These are phyloP conservation scores for Xylariaceae sp. DNA, from an alignment of 2,329 filamentous ascomycete species.

Conservation along the genomic window DNA sequence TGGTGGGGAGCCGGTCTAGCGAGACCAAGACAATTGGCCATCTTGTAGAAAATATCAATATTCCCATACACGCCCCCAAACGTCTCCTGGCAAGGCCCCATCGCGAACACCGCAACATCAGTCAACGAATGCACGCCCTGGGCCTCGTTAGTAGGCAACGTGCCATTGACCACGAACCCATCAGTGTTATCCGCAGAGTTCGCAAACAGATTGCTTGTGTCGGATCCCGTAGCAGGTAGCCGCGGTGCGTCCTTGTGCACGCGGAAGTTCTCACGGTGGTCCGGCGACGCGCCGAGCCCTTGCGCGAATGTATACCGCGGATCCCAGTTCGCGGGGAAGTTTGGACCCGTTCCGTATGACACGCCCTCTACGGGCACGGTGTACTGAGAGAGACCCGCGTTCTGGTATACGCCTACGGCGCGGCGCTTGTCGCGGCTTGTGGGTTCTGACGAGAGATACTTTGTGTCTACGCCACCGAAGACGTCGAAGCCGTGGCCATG, in stretches of 20 bases:
- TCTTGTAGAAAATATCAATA: slow-evolving; percentile 77
- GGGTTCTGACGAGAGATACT: slow-evolving; percentile 72
- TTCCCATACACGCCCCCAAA: slow-evolving; percentile 77
- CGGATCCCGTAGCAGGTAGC: slow-evolving; percentile 60
- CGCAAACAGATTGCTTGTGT: slow-evolving; percentile 65
- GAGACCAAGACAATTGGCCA: slow-evolving; percentile 71
- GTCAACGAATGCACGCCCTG: slow-evolving; percentile 80
- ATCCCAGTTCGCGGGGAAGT: slow-evolving; percentile 86
- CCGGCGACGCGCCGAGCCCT: slow-evolving; percentile 74
- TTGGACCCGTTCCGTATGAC: slow-evolving; percentile 73
- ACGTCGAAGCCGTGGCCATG: slow-evolving; percentile 92
- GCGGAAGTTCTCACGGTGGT: slow-evolving; percentile 77
- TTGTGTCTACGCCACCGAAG: slow-evolving; percentile 80
- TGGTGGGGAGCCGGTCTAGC: slow-evolving; percentile 42
- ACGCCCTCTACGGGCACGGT: slow-evolving; percentile 62
- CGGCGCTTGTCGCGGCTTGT: slow-evolving; percentile 75
- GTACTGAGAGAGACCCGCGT: slow-evolving; percentile 80
- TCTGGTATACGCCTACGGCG: slow-evolving; percentile 75
- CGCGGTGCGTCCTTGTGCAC: slow-evolving; percentile 70
- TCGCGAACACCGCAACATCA: slow-evolving; percentile 79
- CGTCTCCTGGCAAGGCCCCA: slow-evolving; percentile 78
- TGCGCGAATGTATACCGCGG: slow-evolving; percentile 81
- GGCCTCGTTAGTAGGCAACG: slow-evolving; percentile 65
- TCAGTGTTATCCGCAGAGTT: slow-evolving; percentile 70
- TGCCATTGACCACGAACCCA: slow-evolving; percentile 80